Evolutionary conservation across 2,329 filamentous ascomycete genomes (phyloP).

Genomic region (Hymenoscyphus fraxineus): DNA sequence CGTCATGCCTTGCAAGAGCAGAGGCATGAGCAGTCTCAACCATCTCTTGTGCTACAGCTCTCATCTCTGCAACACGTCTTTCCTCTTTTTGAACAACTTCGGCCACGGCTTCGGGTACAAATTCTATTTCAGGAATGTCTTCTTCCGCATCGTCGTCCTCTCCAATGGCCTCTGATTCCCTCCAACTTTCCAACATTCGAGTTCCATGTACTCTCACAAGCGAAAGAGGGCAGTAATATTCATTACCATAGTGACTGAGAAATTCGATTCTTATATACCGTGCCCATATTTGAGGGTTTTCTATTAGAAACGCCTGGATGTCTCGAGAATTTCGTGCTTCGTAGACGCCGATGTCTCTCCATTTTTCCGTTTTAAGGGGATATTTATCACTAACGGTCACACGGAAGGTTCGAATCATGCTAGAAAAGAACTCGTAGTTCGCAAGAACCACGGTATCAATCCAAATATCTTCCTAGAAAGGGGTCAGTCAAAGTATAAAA

Average conservation of each 20-base stretch:
- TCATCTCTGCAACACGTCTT: slow-evolving; percentile 21
- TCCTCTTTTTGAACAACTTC: slow-evolving; percentile 31
- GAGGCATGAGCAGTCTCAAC: slow-evolving; percentile 34
- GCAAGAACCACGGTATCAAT: slow-evolving; percentile 96
- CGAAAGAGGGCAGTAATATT: slow-evolving; percentile 94
- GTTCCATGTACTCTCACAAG: slow-evolving; percentile 88
- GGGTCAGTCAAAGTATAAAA: slow-evolving; percentile 16
- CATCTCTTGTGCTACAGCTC: slow-evolving; percentile 7
- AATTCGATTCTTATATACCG: slow-evolving; percentile 91
- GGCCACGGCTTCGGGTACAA: slow-evolving; percentile 36
- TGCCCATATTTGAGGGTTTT: slow-evolving; percentile 93
- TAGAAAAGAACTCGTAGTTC: slow-evolving; percentile 99
- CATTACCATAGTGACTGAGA: slow-evolving; percentile 87
- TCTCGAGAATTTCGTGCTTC: slow-evolving; percentile 90
- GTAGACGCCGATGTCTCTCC: slow-evolving; percentile 83
- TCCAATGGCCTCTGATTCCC: slow-evolving; percentile 72
- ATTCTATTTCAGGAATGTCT: slow-evolving; percentile 20
- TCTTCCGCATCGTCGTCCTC: slow-evolving; percentile 50
- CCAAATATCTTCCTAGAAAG: slow-evolving; percentile 52
- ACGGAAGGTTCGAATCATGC: slow-evolving; percentile 86
- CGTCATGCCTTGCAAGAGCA: slow-evolving; percentile 13
- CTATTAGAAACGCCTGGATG: slow-evolving; percentile 90
- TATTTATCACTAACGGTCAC: slow-evolving; percentile 94
- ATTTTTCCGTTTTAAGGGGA: slow-evolving; percentile 86
- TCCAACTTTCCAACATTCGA: slow-evolving; percentile 89